Evolutionary conservation across 1,284 basidiomycete species (phyloP).

Genomic region (Exsudoporus floridanus): DNA sequence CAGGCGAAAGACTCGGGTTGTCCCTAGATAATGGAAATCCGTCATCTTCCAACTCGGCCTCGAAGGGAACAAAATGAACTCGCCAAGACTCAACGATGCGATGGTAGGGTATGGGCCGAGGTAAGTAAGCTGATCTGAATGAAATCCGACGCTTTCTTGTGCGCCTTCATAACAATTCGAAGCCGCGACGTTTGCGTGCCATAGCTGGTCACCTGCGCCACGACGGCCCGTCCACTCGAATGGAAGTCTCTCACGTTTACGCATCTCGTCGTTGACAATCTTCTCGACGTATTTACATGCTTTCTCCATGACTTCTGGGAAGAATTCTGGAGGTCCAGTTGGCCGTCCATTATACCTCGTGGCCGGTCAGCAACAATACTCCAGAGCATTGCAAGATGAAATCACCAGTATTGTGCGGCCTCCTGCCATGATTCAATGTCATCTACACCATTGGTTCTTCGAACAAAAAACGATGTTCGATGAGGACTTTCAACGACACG

Average conservation of each 20-base stretch:
- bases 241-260: conserved; percentile 58
- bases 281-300: conserved; percentile 77
- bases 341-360: conserved; percentile 77
- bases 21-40: conserved; percentile 46
- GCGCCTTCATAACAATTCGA: conserved; percentile 88
- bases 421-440: conserved; percentile 55
- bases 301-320: conserved; percentile 73
- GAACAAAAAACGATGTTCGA: conserved; percentile 74
- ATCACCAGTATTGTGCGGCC: conserved; percentile 66
- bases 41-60: conserved; percentile 3
- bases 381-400: background rate
- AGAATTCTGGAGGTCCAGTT: conserved; percentile 56
- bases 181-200: conserved; percentile 90
- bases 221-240: conserved; percentile 65
- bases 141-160: conserved; percentile 83
- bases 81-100: conserved; percentile 88
- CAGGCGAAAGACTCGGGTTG: conserved; percentile 72
- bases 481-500: conserved; percentile 81
- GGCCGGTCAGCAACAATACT: conserved; percentile 13
- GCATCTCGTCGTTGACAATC: conserved; percentile 75
- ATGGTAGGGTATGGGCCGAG: conserved; percentile 92
- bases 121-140: conserved; percentile 78
- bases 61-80: conserved; percentile 19
- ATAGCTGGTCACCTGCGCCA: conserved; percentile 43
- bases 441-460: conserved; percentile 44